Percentiles rank a stretch among this genome's conserved stretches.
Conservation (phyloP, 2,329 filamentous ascomycete genomes). For the Aspergillus spinulosporus region DNA sequence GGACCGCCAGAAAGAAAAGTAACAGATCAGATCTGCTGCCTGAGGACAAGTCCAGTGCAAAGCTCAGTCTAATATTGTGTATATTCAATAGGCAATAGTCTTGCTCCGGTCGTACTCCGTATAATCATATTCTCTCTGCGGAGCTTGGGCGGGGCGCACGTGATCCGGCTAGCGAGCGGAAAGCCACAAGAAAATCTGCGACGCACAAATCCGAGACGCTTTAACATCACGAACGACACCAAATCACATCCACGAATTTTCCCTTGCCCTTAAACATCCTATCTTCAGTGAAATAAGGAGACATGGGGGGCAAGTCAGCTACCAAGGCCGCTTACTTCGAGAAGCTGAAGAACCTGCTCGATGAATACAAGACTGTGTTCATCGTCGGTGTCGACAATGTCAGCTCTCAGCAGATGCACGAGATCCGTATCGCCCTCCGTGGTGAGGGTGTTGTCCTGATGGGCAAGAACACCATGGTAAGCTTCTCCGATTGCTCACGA, state of each 20-base stretch:
- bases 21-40: not conserved
- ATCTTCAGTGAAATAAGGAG: slow-evolving; percentile 87
- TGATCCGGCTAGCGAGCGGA: slow-evolving; percentile 41
- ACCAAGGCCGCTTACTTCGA: slow-evolving; percentile 99
- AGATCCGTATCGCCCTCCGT: slow-evolving; percentile 92
- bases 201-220: slow-evolving; percentile 19
- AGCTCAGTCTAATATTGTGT: too few species aligned
- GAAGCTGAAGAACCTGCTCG: slow-evolving; percentile 96
- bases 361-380: slow-evolving; percentile 97
- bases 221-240: slow-evolving; percentile 31
- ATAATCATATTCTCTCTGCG: not conserved
- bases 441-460: slow-evolving; percentile 93
- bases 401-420: slow-evolving; percentile 99
- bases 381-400: slow-evolving; percentile 99
- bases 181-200: slow-evolving; percentile 36
- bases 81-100: too few species aligned
- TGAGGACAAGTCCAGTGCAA: too few species aligned
- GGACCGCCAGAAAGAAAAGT: not conserved
- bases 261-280: slow-evolving; percentile 98
- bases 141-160: slow-evolving; percentile 26
- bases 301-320: slow-evolving; percentile 95
- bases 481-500: slow-evolving; percentile 26
- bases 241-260: slow-evolving; percentile 30
- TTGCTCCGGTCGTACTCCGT: too few species aligned
- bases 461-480: slow-evolving; percentile 99